Conservation (phyloP, 2,329 filamentous ascomycete species). For the Pseudogymnoascus sp. region DNA sequence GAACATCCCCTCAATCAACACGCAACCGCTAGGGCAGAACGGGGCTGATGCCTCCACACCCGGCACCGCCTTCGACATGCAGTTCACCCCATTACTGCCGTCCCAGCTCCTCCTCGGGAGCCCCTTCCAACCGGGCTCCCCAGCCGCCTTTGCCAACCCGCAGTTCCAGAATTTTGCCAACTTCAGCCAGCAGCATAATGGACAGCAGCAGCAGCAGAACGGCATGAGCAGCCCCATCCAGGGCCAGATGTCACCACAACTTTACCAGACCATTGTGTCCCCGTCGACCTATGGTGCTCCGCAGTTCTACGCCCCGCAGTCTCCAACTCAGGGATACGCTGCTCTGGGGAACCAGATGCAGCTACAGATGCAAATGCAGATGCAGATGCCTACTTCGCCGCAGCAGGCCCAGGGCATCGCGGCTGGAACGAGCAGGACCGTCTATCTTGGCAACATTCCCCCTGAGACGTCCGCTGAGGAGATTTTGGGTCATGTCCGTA, state of each 20-base stretch:
- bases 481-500: constrained; percentile 90
- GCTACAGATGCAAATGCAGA: constrained; percentile 36
- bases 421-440: constrained; percentile 87
- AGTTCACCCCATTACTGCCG: constrained; percentile 91
- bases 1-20: constrained; percentile 91
- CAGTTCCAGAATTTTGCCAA: constrained; percentile 81
- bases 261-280: constrained; percentile 79
- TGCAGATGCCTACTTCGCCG: constrained; percentile 59
- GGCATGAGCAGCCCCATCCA: constrained; percentile 64
- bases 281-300: constrained; percentile 75
- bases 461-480: constrained; percentile 95
- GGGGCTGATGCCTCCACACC: constrained; percentile 73
- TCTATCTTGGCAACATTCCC: constrained; percentile 97
- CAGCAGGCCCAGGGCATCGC: constrained; percentile 71
- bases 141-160: constrained; percentile 78
- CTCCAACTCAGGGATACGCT: constrained; percentile 69
- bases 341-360: constrained; percentile 36
- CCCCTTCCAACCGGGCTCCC: constrained; percentile 92
- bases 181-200: constrained; percentile 59
- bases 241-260: constrained; percentile 68
- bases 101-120: constrained; percentile 92
- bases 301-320: constrained; percentile 79
- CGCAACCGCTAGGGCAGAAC: constrained; percentile 49
- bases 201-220: constrained; percentile 41
- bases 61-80: constrained; percentile 90